Percentiles rank a stretch among this genome's conserved stretches.
Conservation (phyloP, 2,329 filamentous ascomycete genomes). For the Aspergillus sp. region DNA sequence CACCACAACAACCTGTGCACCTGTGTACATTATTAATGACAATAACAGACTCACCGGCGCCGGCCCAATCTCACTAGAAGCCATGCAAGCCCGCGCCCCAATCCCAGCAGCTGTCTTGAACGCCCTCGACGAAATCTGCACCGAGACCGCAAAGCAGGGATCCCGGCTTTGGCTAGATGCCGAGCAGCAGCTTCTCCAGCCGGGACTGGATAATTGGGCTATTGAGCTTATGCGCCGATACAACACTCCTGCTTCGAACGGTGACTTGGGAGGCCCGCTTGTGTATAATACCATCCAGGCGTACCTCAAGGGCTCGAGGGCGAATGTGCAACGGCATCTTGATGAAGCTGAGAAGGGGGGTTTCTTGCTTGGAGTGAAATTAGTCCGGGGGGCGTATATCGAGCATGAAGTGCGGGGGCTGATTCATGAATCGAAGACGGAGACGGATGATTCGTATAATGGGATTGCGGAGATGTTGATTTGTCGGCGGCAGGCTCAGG, state of each 20-base stretch:
- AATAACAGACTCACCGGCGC: neutral
- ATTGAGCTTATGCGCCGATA: constrained; percentile 47
- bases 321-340: constrained; percentile 38
- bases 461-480: no score
- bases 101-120: neutral
- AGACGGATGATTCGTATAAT: no score
- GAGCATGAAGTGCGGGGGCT: no score
- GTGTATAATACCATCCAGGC: constrained; percentile 48
- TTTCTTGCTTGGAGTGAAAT: neutral
- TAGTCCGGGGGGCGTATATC: neutral
- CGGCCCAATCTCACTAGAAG: neutral
- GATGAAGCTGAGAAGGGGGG: neutral
- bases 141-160: constrained; percentile 31
- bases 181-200: constrained; percentile 48
- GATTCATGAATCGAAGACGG: no score
- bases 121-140: constrained; percentile 41
- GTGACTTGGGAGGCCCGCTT: constrained; percentile 12
- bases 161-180: constrained; percentile 49
- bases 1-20: no score
- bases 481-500: no score
- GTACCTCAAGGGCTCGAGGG: constrained; percentile 45
- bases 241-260: constrained; percentile 29
- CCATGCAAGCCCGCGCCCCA: neutral
- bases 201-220: constrained; percentile 46
- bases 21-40: neutral